Conservation (phyloP, 441 rosid species). For the Isatis lusitanica region DNA sequence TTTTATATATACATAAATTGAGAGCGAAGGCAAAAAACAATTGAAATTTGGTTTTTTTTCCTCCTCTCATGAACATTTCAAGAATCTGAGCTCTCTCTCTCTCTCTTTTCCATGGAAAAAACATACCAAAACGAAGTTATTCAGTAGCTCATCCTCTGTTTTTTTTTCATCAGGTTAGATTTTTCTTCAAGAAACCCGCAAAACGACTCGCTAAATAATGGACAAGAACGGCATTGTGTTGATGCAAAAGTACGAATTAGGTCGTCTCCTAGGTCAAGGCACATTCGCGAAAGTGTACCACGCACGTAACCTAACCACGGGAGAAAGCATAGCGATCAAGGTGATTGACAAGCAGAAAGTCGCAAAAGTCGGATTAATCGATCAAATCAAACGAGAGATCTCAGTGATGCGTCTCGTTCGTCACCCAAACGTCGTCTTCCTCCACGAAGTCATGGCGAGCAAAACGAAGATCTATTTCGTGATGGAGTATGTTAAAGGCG, state of each 20-base stretch:
- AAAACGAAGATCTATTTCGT: constrained; percentile 72
- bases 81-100: constrained; percentile 13
- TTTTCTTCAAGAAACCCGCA: neutral
- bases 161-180: constrained; percentile 4
- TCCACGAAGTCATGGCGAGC: constrained; percentile 89
- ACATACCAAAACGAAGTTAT: neutral
- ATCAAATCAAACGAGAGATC: constrained; percentile 84
- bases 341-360: constrained; percentile 71
- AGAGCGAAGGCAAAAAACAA: neutral
- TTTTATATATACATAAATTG: constrained; percentile 2
- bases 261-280: constrained; percentile 73
- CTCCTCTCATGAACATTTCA: constrained; percentile 3
- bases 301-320: constrained; percentile 57
- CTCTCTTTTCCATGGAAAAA: neutral
- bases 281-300: constrained; percentile 89
- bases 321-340: constrained; percentile 72
- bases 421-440: constrained; percentile 72
- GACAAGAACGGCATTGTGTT: constrained; percentile 57
- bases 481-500: constrained; percentile 72
- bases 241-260: constrained; percentile 72
- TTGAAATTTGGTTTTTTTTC: neutral
- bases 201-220: constrained; percentile 33
- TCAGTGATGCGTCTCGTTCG: constrained; percentile 79
- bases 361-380: constrained; percentile 53
- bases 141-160: neutral